Base-by-base conservation (phyloP, 331 rosid genomes). In the Phaseolus coccineus region DNA sequence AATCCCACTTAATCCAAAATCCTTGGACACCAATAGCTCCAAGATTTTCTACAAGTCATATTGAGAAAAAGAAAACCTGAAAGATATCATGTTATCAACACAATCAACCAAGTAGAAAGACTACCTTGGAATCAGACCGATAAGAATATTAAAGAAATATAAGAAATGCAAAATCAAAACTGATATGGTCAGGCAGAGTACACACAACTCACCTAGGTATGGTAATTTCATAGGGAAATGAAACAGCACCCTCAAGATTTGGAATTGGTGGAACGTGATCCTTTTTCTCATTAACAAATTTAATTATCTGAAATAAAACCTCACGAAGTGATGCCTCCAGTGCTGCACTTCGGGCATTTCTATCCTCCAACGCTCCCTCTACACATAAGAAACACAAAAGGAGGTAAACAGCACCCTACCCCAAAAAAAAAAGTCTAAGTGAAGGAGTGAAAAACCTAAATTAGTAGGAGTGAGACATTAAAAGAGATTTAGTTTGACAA, bases 191-290 rank as follows among this genome's bases (percentile, higher is more conserved):
- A 55, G 30, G 64, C 16, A 68, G 16, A 69, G 71, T 47, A 69
- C 63, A 71, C 35, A 79, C 25, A 77, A 69, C 90, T 73, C 80
- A 96, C 99, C 98, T 91, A 15, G 98, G 96, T 71, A 93, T 88
- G 27, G 93, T 88, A 39, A 96, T 96, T 82, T 96, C 99, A 80
- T 85, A 88, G 27, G 98, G 97, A 82, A 93, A 96, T 44, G 87
- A 87, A 79, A 91, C 81, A 31, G 89, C 92, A 57, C 90, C 88
- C 82, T 93, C 99, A 19, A 64, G 76, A 87, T 75, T 89, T 63
- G 98, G 99, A 79, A 95, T 93, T 15, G 96, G 89, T 33, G 99
- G 98, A 73, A 96, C 91, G 47, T 96, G 99, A 81, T 96, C 99
- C 89, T 90, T 96, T 84, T 96, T 96, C 89, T 96, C 99, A 37